These are phyloP conservation scores for Zygotorulaspora sp. DNA, from an alignment of 805 yeast genomes.

Conservation along the genomic window DNA sequence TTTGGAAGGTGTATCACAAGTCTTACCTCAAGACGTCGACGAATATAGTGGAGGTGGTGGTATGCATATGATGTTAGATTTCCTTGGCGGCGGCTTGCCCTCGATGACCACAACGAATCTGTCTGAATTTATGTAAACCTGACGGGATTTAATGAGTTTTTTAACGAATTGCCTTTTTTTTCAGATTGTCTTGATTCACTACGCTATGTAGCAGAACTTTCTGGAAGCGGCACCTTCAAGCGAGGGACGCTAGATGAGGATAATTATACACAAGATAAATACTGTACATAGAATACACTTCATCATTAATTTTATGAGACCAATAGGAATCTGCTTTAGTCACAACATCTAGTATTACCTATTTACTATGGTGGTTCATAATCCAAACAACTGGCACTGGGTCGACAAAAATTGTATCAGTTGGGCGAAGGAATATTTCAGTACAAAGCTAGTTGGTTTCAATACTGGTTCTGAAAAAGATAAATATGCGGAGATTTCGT, in stretches of 20 bases:
- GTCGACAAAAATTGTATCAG: slow-evolving; percentile 94
- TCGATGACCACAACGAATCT: slow-evolving; percentile 44
- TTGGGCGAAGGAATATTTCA: slow-evolving; percentile 82
- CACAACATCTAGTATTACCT: too few species aligned
- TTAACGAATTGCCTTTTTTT: background rate
- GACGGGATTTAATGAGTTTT: background rate
- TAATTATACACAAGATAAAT: slow-evolving; percentile 5
- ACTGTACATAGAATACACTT: slow-evolving; percentile 1
- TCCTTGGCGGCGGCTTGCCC: slow-evolving; percentile 64
- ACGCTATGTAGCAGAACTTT: slow-evolving; percentile 2
- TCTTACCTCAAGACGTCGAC: slow-evolving; percentile 87
- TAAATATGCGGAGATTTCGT: slow-evolving; percentile 32
- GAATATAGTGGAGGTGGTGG: slow-evolving; percentile 89
- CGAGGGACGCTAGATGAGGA: too few species aligned
- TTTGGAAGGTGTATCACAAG: slow-evolving; percentile 83
- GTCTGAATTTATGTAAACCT: slow-evolving; percentile 26
- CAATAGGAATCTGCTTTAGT: too few species aligned
- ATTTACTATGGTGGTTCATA: slow-evolving; percentile 84
- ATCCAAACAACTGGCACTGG: slow-evolving; percentile 99
- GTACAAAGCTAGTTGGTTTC: slow-evolving; percentile 52
- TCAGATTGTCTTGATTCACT: too few species aligned
- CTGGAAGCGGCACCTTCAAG: too few species aligned
- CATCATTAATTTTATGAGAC: too few species aligned
- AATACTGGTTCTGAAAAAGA: slow-evolving; percentile 28
- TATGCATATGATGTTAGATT: slow-evolving; percentile 87